A percentile compares a stretch with the other conserved stretches of the same genome.
phyloP scores from a whole-genome alignment of 169 alveolate genomes.

The Neospora caninum region DNA sequence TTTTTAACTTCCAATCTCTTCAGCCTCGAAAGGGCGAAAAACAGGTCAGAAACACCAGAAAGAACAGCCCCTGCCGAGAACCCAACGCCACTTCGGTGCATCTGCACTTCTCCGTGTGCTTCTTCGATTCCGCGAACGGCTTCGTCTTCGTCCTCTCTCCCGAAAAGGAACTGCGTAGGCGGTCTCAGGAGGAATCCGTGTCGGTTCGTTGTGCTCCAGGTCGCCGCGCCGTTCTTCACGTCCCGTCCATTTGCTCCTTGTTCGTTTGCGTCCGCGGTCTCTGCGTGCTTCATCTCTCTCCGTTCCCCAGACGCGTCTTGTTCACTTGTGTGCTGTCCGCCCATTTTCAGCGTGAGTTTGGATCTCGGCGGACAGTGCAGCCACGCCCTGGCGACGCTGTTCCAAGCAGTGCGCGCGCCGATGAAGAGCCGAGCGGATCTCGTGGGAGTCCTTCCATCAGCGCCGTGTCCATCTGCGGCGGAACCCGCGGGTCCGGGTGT shows the following conservation, averaged over 20 bases:
- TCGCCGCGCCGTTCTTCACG: too few species aligned
- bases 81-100: too few species aligned
- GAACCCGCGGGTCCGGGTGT: background rate
- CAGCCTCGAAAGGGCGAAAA: constrained; percentile 11
- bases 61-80: too few species aligned
- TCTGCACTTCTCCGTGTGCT: too few species aligned
- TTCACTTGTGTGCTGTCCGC: background rate
- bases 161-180: too few species aligned
- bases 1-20: background rate
- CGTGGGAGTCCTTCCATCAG: background rate
- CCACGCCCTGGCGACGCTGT: constrained; percentile 3
- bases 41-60: background rate
- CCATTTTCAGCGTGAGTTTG: background rate
- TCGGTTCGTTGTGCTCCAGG: too few species aligned
- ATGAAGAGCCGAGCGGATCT: background rate
- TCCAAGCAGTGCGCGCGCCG: background rate
- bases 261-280: background rate
- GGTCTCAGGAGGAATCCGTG: too few species aligned
- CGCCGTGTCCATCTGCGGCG: background rate
- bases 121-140: too few species aligned
- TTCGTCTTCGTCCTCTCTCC: background rate
- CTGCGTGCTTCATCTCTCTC: background rate
- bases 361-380: constrained; percentile 21
- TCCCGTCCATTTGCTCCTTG: too few species aligned
- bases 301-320: too few species aligned